A percentile compares a stretch with the other conserved stretches of the same genome.
phyloP scores from a whole-genome alignment of 78 protist species.

The Planoprotostelium fungivorum region DNA sequence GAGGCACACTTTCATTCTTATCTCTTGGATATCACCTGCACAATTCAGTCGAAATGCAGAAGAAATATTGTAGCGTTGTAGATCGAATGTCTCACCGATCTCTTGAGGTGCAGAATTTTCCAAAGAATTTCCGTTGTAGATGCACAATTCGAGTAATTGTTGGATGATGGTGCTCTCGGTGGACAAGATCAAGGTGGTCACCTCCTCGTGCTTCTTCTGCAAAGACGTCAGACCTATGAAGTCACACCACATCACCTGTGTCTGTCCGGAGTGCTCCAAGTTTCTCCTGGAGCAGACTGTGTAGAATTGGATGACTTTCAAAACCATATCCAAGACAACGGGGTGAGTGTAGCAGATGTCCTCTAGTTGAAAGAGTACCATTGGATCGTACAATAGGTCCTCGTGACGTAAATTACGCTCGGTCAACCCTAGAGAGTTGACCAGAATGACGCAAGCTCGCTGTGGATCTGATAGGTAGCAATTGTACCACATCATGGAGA shows the following conservation, averaged over 20 bases:
- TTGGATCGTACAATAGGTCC: no score
- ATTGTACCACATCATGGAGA: no score
- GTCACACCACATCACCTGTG: background rate
- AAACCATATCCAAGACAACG: slow-evolving; percentile 30
- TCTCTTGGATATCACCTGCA: slow-evolving; percentile 30
- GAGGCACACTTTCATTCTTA: slow-evolving; percentile 23
- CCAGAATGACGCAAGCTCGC: no score
- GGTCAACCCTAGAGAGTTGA: no score
- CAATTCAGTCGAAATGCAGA: background rate
- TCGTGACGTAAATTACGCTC: no score
- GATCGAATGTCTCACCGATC: background rate
- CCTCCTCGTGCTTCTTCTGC: slow-evolving; percentile 21
- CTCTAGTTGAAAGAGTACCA: no score
- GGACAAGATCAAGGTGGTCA: slow-evolving; percentile 38
- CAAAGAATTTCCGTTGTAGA: slow-evolving; percentile 5
- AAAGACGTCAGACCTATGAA: no score
- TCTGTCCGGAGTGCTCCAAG: slow-evolving; percentile 17
- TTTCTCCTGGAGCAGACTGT: slow-evolving; percentile 40
- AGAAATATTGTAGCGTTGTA: background rate
- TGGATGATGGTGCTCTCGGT: slow-evolving; percentile 49
- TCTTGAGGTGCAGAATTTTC: background rate
- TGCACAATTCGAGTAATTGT: slow-evolving; percentile 35
- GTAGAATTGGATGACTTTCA: slow-evolving; percentile 31
- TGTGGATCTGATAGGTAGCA: no score
- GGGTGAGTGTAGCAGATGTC: no score